phyloP scores from a whole-genome alignment of 345 rosid genomes.

The Hirschfeldia incana region DNA sequence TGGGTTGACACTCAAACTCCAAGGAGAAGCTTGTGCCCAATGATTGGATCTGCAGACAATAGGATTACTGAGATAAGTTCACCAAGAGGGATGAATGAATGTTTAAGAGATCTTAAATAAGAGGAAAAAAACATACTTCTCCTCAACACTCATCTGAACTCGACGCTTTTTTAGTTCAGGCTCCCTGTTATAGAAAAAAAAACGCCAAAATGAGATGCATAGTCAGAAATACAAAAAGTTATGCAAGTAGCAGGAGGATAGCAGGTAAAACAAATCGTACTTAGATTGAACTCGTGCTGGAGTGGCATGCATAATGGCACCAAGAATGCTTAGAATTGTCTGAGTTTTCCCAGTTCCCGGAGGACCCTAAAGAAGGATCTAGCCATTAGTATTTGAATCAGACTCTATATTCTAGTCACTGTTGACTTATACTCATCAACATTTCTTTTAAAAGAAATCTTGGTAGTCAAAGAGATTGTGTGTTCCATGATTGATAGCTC shows the following conservation, averaged over 20 bases:
- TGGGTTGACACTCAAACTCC: slow-evolving; percentile 32
- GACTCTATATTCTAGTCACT: not conserved
- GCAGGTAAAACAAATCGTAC: slow-evolving; percentile 44
- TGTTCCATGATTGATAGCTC: not conserved
- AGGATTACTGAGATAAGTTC: not conserved
- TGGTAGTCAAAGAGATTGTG: not conserved
- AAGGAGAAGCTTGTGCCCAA: slow-evolving; percentile 87
- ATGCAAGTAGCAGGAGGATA: not conserved
- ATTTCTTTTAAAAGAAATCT: too few relatives aligned
- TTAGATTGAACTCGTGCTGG: slow-evolving; percentile 71
- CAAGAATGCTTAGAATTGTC: slow-evolving; percentile 89
- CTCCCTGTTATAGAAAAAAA: slow-evolving; percentile 43
- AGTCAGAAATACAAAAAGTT: not conserved
- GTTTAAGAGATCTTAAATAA: not conserved
- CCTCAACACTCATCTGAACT: slow-evolving; percentile 61
- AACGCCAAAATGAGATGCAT: slow-evolving; percentile 4
- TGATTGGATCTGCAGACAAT: slow-evolving; percentile 58
- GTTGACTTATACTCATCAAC: too few relatives aligned
- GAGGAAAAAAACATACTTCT: slow-evolving; percentile 60
- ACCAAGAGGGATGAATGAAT: not conserved
- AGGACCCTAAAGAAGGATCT: slow-evolving; percentile 67
- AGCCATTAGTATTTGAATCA: slow-evolving; percentile 11
- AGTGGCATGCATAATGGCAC: slow-evolving; percentile 96
- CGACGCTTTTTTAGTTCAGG: slow-evolving; percentile 46
- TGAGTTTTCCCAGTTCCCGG: slow-evolving; percentile 99